These are phyloP conservation scores for Suillus ampliporus DNA, from an alignment of 768 basidiomycete species.

Conservation along the genomic window DNA sequence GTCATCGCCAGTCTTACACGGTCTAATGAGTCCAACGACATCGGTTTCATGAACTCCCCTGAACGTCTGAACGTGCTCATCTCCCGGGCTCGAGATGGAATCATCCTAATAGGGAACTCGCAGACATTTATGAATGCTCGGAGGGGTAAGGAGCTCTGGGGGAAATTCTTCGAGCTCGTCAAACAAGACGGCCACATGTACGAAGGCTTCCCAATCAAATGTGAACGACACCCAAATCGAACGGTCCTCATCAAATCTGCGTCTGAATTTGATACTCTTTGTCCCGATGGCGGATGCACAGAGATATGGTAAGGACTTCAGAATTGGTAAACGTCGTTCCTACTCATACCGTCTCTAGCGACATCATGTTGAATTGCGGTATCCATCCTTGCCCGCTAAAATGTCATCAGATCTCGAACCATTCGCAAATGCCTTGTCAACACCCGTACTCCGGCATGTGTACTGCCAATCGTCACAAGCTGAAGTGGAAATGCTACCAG, in stretches of 20 bases:
- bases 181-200: conserved; percentile 51
- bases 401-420: conserved; percentile 61
- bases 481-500: conserved; percentile 50
- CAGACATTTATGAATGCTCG: conserved; percentile 59
- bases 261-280: conserved; percentile 52
- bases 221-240: conserved; percentile 56
- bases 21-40: conserved; percentile 58
- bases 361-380: conserved; percentile 51
- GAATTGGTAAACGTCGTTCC: neutral
- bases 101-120: conserved; percentile 70
- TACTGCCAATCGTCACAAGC: conserved; percentile 46
- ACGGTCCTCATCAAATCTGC: conserved; percentile 46
- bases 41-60: conserved; percentile 74
- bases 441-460: conserved; percentile 46
- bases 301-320: conserved; percentile 56
- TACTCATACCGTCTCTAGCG: conserved; percentile 41
- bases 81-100: conserved; percentile 66
- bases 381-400: conserved; percentile 61
- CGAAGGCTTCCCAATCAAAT: conserved; percentile 62
- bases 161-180: conserved; percentile 51
- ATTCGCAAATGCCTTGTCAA: conserved; percentile 59
- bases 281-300: conserved; percentile 68
- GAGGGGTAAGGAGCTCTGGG: conserved; percentile 59
- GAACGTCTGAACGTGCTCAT: conserved; percentile 74
- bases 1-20: conserved; percentile 65